These are phyloP conservation scores for Alternaria solani DNA, from an alignment of 2,329 filamentous ascomycete genomes.

Conservation along the genomic window DNA sequence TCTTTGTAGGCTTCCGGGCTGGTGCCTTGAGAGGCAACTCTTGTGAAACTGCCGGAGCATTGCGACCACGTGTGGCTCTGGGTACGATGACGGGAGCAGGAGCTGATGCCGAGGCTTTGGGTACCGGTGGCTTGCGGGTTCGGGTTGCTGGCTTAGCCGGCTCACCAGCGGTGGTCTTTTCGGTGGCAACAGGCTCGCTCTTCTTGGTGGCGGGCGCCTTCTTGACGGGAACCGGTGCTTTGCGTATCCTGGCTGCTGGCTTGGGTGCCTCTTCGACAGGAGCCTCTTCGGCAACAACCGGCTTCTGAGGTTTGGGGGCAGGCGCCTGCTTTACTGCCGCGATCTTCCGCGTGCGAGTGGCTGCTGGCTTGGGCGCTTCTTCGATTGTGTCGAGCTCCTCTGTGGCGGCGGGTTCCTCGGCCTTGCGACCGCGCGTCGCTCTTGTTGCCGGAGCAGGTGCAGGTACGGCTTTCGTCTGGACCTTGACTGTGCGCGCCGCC, in stretches of 20 bases:
- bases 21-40: constrained; percentile 40
- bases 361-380: constrained; percentile 27
- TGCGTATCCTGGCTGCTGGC: constrained; percentile 28
- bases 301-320: constrained; percentile 18
- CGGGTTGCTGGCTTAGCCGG: constrained; percentile 30
- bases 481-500: constrained; percentile 33
- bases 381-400: constrained; percentile 25
- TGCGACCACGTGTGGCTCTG: constrained; percentile 34
- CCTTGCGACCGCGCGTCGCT: constrained; percentile 37
- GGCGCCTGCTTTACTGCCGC: constrained; percentile 25
- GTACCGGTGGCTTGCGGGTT: constrained; percentile 27
- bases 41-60: constrained; percentile 23
- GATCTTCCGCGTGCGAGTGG: constrained; percentile 30
- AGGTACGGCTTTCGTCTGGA: constrained; percentile 25
- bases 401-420: constrained; percentile 14
- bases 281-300: constrained; percentile 18
- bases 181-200: constrained; percentile 10
- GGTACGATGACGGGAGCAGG: constrained; percentile 21
- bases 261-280: constrained; percentile 24
- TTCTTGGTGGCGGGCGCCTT: constrained; percentile 26
- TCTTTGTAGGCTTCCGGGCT: constrained; percentile 37
- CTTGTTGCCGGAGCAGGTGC: constrained; percentile 32
- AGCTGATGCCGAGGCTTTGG: constrained; percentile 18
- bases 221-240: constrained; percentile 21
- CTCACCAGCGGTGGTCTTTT: constrained; percentile 21